Conservation (phyloP, 208 protist genomes). For the Leishmania major region DNA sequence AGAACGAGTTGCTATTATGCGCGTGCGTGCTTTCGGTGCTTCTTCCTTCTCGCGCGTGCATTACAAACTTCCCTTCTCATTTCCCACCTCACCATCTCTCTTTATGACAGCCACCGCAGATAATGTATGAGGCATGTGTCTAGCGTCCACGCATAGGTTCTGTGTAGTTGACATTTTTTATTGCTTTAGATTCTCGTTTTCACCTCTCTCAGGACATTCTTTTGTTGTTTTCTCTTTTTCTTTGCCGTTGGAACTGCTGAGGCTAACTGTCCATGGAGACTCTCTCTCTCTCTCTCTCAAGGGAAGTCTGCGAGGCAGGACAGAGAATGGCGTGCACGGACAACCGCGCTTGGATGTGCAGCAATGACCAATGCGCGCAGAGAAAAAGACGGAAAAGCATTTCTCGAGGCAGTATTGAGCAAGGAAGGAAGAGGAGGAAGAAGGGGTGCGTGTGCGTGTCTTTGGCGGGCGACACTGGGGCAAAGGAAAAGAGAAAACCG, state of each 20-base stretch:
- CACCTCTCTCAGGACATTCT: background rate
- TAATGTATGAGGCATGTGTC: background rate
- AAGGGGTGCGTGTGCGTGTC: background rate
- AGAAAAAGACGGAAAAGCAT: background rate
- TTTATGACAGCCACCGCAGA: background rate
- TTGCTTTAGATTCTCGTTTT: background rate
- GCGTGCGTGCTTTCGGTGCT: too few relatives aligned
- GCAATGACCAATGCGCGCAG: background rate
- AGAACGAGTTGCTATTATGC: background rate
- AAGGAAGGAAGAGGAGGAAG: background rate
- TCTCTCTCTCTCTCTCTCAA: background rate
- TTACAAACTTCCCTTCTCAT: background rate
- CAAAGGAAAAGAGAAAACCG: background rate
- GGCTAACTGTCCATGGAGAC: background rate
- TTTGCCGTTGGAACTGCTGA: background rate
- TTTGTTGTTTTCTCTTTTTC: background rate
- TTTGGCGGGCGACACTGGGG: background rate
- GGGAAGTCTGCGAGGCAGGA: background rate
- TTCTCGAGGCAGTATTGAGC: background rate
- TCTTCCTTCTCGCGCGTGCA: background rate
- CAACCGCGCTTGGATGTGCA: background rate
- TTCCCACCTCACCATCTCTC: background rate
- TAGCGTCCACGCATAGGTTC: background rate
- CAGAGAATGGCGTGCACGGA: background rate
- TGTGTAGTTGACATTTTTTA: background rate